These are phyloP conservation scores for Hibiscus syriacus DNA, from an alignment of 345 rosid species.

Conservation along the genomic window DNA sequence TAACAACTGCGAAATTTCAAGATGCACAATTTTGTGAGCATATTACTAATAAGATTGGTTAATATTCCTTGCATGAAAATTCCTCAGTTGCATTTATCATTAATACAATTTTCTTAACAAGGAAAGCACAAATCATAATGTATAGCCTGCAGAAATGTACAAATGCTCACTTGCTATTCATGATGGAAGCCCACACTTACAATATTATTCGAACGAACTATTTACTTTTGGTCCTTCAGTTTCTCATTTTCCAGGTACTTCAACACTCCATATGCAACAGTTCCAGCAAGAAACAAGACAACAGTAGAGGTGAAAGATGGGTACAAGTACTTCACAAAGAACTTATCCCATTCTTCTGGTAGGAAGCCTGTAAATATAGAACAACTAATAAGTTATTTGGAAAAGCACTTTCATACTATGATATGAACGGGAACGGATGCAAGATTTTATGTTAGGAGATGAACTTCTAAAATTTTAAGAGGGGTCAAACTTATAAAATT, in stretches of 20 bases:
- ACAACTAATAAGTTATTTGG: neutral
- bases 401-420: neutral
- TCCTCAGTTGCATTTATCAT: neutral
- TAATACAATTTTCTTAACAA: neutral
- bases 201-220: neutral
- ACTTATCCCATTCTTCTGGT: constrained; percentile 74
- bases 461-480: no score
- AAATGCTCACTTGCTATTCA: neutral
- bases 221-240: constrained; percentile 46
- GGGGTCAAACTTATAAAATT: no score
- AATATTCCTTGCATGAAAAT: neutral
- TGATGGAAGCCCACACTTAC: neutral
- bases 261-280: constrained; percentile 60
- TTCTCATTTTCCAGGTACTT: constrained; percentile 83
- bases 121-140: neutral
- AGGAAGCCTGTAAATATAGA: constrained; percentile 55
- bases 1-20: neutral
- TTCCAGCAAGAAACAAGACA: constrained; percentile 66
- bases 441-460: no score
- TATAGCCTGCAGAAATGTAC: neutral
- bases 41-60: neutral
- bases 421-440: no score
- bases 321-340: constrained; percentile 77
- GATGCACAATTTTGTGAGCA: neutral
- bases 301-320: constrained; percentile 82